Base-by-base conservation (phyloP, 768 basidiomycete genomes). In the Macrolepiota albuminosa region DNA sequence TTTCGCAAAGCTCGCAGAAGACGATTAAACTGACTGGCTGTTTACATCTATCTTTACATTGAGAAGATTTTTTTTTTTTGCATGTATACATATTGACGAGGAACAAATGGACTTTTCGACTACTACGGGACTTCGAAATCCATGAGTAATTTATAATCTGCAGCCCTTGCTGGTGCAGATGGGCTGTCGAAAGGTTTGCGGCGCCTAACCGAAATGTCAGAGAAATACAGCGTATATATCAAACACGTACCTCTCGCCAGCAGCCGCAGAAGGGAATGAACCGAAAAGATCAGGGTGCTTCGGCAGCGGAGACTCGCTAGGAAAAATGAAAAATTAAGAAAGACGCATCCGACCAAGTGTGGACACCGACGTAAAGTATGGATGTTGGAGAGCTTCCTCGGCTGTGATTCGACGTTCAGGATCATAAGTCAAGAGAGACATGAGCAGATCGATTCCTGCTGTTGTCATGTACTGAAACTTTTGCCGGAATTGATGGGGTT, bases 201-300 rank as follows among this genome's bases (percentile, higher is more conserved):
- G 63, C 86, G 86, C 71, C 92, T 94, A 63, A 64, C 46, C 34
- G 37, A 21, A 52, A 56, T 54, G 53, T 54, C 50, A 53, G 62
- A 13, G 11, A 21, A 21, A 54, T 67, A 33, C 21, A 56, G 8
- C 13, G 2, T 63, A 42, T 43, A n/a, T 34, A 42, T 33, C 54
- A 34, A 21, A 18, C 11, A 77, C 85, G 56, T 66, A 94, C 93
- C 88, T 93, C 77, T 99, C 97, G 40, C 97, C 97, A 18, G 95
- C 96, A 26, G 97, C 97, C 29, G 90, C 85, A 40, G 93, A 95
- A 34, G 97, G 97, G 73, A 98, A 99, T 2, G 93, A 95, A 1
- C 91, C 84, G 74, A 99, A 98, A 60, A 98, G 76, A 68, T 96
- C 94, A 16, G 94, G 92, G 71, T 98, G 95, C 70, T 99, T 98